phyloP scores from a whole-genome alignment of 257 asterid species.

The Apocynum venetum region DNA sequence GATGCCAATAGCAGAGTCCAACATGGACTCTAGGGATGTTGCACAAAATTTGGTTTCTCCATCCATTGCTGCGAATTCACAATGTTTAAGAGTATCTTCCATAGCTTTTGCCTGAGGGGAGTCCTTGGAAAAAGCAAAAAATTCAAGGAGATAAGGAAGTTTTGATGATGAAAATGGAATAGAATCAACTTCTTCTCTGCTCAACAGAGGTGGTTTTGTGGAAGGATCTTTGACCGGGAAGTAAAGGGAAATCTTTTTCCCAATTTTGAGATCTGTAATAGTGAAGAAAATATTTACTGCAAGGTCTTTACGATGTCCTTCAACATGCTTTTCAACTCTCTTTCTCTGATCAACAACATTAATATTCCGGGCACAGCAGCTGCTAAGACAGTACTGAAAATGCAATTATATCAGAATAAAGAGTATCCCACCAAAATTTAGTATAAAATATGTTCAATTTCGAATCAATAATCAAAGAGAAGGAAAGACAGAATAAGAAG shows the following conservation, averaged over 20 bases:
- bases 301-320: constrained; percentile 33
- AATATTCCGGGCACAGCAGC: constrained; percentile 16
- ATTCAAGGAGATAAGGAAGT: constrained; percentile 38
- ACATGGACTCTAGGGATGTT: constrained; percentile 64
- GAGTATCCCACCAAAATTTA: no score
- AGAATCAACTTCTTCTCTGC: constrained; percentile 54
- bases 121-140: constrained; percentile 40
- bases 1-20: constrained; percentile 36
- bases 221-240: constrained; percentile 50
- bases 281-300: constrained; percentile 58
- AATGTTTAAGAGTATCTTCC: constrained; percentile 55
- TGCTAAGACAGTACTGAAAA: constrained; percentile 18
- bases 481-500: no score
- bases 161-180: constrained; percentile 61
- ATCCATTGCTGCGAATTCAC: constrained; percentile 49
- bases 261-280: constrained; percentile 38
- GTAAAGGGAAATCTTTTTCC: constrained; percentile 46
- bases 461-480: no score
- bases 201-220: constrained; percentile 53
- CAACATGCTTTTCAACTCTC: background rate
- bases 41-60: constrained; percentile 82
- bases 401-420: no score
- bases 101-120: constrained; percentile 70
- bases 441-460: no score
- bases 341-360: background rate